Base-by-base conservation (phyloP, 495 filamentous ascomycete genomes). In the Neurospora terricola region DNA sequence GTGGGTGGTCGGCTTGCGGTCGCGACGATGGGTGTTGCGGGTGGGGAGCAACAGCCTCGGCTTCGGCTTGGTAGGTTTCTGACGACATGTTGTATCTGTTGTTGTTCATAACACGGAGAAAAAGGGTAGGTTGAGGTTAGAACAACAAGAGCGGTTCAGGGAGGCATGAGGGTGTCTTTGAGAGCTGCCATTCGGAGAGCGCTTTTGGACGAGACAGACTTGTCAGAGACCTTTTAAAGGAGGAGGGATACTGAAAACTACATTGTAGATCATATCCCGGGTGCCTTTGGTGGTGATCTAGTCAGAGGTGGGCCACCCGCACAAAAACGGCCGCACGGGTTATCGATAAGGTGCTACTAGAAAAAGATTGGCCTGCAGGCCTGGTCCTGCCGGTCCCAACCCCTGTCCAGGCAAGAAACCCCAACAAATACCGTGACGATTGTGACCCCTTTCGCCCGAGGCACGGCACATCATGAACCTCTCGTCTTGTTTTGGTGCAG, bases 211-310 rank as follows among this genome's bases (percentile, higher is more conserved):
- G 38, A 70, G 54, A 70, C 77, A 73, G 75, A 71, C 68, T 74
- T 71, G 43, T 54, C 68, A 69, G 73, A 74, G 42, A 16, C 69
- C 70, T 77, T 80, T 77, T 75, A 77, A 76, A 72, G 70, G 30
- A 70, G 70, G 54, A 62, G 74, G 76, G 70, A 80, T 80, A 76
- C 80, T 81, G 78, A 81, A 79, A 81, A 75, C 80, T 81, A 81
- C 80, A 79, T 79, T 76, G 80, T 80, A 81, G 73, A 80, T 79
- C 76, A 79, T 79, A 80, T 80, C 79, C 80, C 78, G 80, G 74
- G 74, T 73, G 70, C 70, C 74, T 75, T 71, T 45, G 62, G 71
- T 27, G 36, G 39, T 38, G 54, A 69, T 71, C 34, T 54, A 43
- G 70, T 70, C 37, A 73, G 75, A 70, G 38, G 38, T 72, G 71